Evolutionary conservation across 306 rosid genomes (phyloP), one percentile per base, ranked within the genome.

Genomic region (Cucurbita pepo): DNA sequence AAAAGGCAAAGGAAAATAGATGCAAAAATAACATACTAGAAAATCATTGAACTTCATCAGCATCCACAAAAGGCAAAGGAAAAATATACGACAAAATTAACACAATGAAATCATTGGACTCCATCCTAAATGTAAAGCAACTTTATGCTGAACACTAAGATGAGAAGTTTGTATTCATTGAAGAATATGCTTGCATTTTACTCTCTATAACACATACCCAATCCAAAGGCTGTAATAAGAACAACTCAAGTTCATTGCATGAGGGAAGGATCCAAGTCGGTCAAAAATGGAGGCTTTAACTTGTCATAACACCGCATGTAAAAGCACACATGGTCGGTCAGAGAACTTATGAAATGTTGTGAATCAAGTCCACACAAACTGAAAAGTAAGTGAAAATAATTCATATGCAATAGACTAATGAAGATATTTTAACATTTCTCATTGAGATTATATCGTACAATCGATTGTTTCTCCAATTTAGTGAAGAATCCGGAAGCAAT

Each of bases 81-180:
- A 48, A 45, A 69, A 48, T 47, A 48, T 10, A 65, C 44, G 54
- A 14, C 11, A 65, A 43, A 65, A 64, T 43, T 43, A 64, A 64
- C 16, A 64, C 50, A 64, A 6, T 21, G 53, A 67, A 47, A 67
- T 67, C 55, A 67, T 67, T 21, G 21, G 43, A 11, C 56, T 47
- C 21, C 56, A 67, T 43, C 30, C 71, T 47, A 64, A 64, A 44
- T 65, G 54, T 65, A 44, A 65, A 65, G 54, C 71, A 44, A 6
- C 72, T 66, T 43, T 66, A 19, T 66, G 55, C 72, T 66, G 56
- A 67, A 67, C 47, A 67, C 54, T 45, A 67, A 67, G 56, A 47
- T 30, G 43, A 67, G 56, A 67, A 25, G 57, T 48, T 69, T n/a
- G 9, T 69, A 47, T 47, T 69, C 73, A 47, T 13, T 69, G 73